Evolutionary conservation across 805 yeast species (phyloP).

Genomic region (Yarrowia yakushimensis): DNA sequence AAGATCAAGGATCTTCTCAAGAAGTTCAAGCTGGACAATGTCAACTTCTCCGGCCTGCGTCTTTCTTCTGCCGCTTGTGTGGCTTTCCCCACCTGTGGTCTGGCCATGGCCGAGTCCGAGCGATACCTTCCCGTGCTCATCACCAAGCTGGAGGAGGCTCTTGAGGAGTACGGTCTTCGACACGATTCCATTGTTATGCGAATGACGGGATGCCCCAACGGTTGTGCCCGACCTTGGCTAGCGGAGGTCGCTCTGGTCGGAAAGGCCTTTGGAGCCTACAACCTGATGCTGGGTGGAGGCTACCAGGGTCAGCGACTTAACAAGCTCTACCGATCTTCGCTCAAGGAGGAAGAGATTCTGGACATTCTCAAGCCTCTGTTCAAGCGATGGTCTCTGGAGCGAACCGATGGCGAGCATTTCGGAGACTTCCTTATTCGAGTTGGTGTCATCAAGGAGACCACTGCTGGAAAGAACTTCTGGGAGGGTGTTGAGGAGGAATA

Average conservation of each 20-base stretch:
- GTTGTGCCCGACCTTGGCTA: conserved; percentile 97
- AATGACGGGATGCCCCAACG: conserved; percentile 99
- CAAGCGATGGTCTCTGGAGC: conserved; percentile 90
- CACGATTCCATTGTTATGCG: conserved; percentile 94
- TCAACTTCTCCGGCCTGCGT: conserved; percentile 77
- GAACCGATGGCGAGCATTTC: conserved; percentile 87
- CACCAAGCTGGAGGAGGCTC: conserved; percentile 73
- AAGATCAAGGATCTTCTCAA: conserved; percentile 61
- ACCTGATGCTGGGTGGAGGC: conserved; percentile 93
- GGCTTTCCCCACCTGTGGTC: conserved; percentile 97
- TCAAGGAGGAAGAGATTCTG: conserved; percentile 85
- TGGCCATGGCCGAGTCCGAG: conserved; percentile 98
- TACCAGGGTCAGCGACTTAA: conserved; percentile 89
- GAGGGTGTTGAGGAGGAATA: conserved; percentile 80
- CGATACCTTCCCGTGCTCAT: conserved; percentile 82
- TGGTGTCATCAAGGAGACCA: conserved; percentile 84
- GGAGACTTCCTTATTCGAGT: conserved; percentile 88
- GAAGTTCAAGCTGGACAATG: conserved; percentile 77
- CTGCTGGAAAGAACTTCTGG: conserved; percentile 91
- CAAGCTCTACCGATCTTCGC: conserved; percentile 81
- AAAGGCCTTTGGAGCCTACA: conserved; percentile 90
- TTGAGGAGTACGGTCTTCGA: conserved; percentile 89
- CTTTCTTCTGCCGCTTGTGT: conserved; percentile 94
- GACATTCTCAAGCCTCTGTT: conserved; percentile 76
- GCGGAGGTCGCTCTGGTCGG: conserved; percentile 96